phyloP scores from a whole-genome alignment of 805 yeast species.

The Candida odintsovae region DNA sequence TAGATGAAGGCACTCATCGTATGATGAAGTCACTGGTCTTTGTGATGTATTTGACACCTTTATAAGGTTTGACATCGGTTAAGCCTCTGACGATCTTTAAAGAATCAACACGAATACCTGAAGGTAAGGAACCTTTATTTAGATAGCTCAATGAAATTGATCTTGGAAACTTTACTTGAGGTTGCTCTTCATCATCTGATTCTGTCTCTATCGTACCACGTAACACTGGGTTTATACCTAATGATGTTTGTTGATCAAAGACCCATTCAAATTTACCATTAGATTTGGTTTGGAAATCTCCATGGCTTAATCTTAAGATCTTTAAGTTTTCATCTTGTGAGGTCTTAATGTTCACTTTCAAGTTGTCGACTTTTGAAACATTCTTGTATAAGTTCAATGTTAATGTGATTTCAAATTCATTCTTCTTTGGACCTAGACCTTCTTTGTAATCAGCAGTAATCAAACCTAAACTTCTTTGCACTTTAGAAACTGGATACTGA shows the following conservation, averaged over 20 bases:
- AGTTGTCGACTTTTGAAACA: slow-evolving; percentile 42
- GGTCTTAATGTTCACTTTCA: slow-evolving; percentile 35
- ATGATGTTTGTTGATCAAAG: slow-evolving; percentile 48
- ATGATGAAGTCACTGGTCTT: slow-evolving; percentile 47
- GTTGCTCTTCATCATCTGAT: slow-evolving; percentile 9
- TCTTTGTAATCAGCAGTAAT: slow-evolving; percentile 26
- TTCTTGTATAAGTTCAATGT: slow-evolving; percentile 32
- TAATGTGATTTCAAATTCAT: slow-evolving; percentile 33
- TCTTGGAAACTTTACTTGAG: slow-evolving; percentile 29
- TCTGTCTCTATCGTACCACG: slow-evolving; percentile 47
- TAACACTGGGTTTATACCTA: slow-evolving; percentile 64
- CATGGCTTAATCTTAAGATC: slow-evolving; percentile 63
- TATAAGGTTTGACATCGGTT: slow-evolving; percentile 70
- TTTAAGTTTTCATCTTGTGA: slow-evolving; percentile 36
- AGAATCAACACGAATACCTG: slow-evolving; percentile 66
- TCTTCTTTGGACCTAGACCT: slow-evolving; percentile 29
- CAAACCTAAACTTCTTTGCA: slow-evolving; percentile 21
- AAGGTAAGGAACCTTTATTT: slow-evolving; percentile 66
- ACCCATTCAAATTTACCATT: slow-evolving; percentile 62
- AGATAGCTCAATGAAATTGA: slow-evolving; percentile 46
- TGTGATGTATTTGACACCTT: slow-evolving; percentile 84
- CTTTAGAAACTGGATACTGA: slow-evolving; percentile 11
- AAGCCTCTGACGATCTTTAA: slow-evolving; percentile 56
- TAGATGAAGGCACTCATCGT: no score
- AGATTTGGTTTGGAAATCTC: slow-evolving; percentile 59